Conservation (phyloP, 2,329 filamentous ascomycete species). For the Eutypa lata region DNA sequence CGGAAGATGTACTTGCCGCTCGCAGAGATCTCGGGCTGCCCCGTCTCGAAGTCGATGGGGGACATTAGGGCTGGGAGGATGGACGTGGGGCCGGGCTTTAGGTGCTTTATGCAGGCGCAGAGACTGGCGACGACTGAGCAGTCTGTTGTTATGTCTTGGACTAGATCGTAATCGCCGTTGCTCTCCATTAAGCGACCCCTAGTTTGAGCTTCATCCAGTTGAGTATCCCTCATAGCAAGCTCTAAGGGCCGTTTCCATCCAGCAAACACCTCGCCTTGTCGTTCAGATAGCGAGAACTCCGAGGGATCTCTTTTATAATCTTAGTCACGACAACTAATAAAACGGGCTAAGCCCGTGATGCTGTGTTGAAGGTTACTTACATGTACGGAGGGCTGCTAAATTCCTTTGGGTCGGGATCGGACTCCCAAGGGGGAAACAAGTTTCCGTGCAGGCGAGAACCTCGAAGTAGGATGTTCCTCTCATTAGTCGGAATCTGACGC, state of each 20-base stretch:
- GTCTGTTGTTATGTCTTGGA: conserved; percentile 93
- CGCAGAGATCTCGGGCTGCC: conserved; percentile 61
- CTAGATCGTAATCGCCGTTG: conserved; percentile 68
- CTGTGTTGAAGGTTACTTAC: conserved; percentile 43
- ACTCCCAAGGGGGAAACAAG: conserved; percentile 82
- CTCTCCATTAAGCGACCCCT: conserved; percentile 29
- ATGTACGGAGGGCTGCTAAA: conserved; percentile 65
- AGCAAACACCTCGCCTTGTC: conserved; percentile 72
- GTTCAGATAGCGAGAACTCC: conserved; percentile 68
- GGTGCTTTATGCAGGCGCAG: conserved; percentile 73
- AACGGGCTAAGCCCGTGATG: neutral
- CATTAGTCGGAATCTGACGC: conserved; percentile 62
- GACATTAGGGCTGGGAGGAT: conserved; percentile 71
- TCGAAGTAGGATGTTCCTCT: conserved; percentile 73
- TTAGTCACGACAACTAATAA: conserved; percentile 9
- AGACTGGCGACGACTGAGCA: conserved; percentile 96
- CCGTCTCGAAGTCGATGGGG: conserved; percentile 63
- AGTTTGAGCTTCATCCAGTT: neutral
- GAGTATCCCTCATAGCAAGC: conserved; percentile 45
- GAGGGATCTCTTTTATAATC: conserved; percentile 59
- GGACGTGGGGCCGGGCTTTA: conserved; percentile 65
- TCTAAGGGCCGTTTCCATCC: conserved; percentile 79
- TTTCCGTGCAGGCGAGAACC: conserved; percentile 79
- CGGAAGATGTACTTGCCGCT: conserved; percentile 89
- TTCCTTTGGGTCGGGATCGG: conserved; percentile 54